A percentile compares a stretch with the other conserved stretches of the same genome.
These are phyloP conservation scores for Naganishia randhawae DNA, from an alignment of 768 basidiomycete genomes.

Conservation along the genomic window DNA sequence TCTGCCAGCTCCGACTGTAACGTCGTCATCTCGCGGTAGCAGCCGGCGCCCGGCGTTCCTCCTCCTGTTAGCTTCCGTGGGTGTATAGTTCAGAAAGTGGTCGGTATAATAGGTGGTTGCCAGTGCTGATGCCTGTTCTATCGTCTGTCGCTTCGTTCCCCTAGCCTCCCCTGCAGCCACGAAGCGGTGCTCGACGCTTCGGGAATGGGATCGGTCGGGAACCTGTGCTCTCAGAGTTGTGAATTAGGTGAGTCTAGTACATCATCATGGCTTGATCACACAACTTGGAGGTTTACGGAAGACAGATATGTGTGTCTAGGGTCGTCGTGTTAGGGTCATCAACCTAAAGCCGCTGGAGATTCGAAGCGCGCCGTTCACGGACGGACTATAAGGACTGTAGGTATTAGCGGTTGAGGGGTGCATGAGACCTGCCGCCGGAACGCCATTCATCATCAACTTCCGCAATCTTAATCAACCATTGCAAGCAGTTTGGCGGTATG, in stretches of 20 bases:
- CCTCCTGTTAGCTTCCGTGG: background rate
- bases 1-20: slow-evolving; percentile 4
- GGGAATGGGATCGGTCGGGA: background rate
- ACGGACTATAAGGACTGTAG: too few species aligned
- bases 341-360: too few species aligned
- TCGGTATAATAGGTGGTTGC: background rate
- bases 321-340: too few species aligned
- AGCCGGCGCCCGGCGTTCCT: background rate
- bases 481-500: background rate
- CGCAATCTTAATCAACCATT: background rate
- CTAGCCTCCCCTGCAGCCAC: background rate
- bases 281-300: background rate
- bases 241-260: background rate
- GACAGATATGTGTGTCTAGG: too few species aligned
- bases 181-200: background rate
- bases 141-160: background rate
- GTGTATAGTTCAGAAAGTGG: background rate
- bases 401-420: background rate
- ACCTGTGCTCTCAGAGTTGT: background rate
- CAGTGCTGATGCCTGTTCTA: background rate
- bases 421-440: background rate
- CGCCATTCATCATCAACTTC: background rate
- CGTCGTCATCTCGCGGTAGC: background rate
- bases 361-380: too few species aligned
- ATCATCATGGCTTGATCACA: background rate